Conservation (phyloP, 2,329 filamentous ascomycete species). For the Fusarium burgessii region DNA sequence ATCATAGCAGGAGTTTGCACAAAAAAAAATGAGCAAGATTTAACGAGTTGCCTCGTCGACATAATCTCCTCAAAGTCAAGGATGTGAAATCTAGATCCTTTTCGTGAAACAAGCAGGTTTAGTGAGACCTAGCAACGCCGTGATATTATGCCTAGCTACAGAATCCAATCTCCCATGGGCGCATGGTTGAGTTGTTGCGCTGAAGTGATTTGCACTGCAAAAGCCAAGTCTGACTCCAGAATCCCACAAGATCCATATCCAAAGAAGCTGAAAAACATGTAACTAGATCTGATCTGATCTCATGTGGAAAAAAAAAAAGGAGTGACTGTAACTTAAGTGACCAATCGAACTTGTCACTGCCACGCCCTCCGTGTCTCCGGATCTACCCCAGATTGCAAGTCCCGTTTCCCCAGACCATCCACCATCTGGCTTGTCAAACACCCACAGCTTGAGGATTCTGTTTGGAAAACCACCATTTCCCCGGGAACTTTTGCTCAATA, state of each 20-base stretch:
- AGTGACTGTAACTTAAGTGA: neutral
- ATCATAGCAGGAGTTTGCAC: constrained; percentile 24
- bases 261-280: neutral
- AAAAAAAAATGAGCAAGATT: neutral
- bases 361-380: constrained; percentile 41
- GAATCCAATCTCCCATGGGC: constrained; percentile 30
- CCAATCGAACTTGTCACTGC: neutral
- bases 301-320: neutral
- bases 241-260: neutral
- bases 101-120: neutral
- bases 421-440: neutral
- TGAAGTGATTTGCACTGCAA: constrained; percentile 8
- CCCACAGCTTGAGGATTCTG: neutral
- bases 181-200: constrained; percentile 26
- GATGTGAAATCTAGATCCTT: neutral
- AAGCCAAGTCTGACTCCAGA: neutral
- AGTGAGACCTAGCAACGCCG: neutral
- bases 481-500: constrained; percentile 54
- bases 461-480: constrained; percentile 44
- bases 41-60: neutral
- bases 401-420: constrained; percentile 28
- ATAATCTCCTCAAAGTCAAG: neutral
- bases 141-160: neutral
- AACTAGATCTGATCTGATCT: neutral
- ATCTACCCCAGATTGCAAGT: constrained; percentile 30